These are phyloP conservation scores for Podila verticillata DNA, from an alignment of 192 early-diverging fungal genomes.

Conservation along the genomic window DNA sequence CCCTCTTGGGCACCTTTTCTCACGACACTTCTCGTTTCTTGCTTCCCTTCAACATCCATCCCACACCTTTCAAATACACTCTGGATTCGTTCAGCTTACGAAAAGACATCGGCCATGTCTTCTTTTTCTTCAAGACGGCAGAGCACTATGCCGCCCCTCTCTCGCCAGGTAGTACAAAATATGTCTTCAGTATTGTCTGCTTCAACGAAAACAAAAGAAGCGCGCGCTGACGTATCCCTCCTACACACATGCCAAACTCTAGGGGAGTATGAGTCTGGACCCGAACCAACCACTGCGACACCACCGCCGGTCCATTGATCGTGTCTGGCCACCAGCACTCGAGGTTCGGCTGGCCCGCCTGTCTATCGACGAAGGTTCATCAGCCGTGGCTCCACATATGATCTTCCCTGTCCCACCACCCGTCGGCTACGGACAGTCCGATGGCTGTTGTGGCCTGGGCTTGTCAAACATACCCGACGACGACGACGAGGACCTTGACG, in stretches of 20 bases:
- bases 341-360: slow-evolving; percentile 36
- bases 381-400: background rate
- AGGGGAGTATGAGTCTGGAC: background rate
- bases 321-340: slow-evolving; percentile 42
- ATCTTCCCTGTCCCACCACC: slow-evolving; percentile 39
- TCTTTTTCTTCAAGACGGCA: too few relatives aligned
- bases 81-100: too few relatives aligned
- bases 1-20: too few relatives aligned
- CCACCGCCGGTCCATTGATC: slow-evolving; percentile 35
- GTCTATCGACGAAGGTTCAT: slow-evolving; percentile 25
- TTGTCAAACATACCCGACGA: background rate
- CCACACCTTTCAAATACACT: too few relatives aligned
- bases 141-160: too few relatives aligned
- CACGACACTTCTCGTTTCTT: too few relatives aligned
- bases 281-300: slow-evolving; percentile 8
- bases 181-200: too few relatives aligned
- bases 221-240: background rate
- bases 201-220: slow-evolving; percentile 4
- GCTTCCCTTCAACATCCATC: too few relatives aligned
- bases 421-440: background rate
- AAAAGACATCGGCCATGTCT: too few relatives aligned
- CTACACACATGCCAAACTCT: background rate
- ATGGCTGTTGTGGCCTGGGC: too few relatives aligned
- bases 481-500: background rate
- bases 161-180: too few relatives aligned